Evolutionary conservation across 108 stramenopile genomes (phyloP).

Genomic region (Pelagomonas calceolata): DNA sequence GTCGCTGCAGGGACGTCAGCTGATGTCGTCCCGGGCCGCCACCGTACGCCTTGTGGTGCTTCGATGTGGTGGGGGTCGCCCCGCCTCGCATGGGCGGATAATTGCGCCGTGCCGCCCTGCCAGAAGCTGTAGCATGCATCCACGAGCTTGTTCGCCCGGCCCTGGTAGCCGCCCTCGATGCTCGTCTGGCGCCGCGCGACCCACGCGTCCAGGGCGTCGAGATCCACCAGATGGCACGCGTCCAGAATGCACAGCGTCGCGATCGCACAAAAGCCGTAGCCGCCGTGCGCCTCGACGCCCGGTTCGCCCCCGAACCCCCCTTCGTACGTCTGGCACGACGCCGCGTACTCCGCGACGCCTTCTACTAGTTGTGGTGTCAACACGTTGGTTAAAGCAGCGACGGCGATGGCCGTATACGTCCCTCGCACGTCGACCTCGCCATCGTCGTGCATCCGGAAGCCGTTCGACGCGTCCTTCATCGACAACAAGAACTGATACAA

Average conservation of each 20-base stretch:
- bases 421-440: slow-evolving; percentile 94
- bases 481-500: slow-evolving; percentile 37
- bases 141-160: slow-evolving; percentile 92
- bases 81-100: slow-evolving; percentile 8
- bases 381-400: slow-evolving; percentile 58
- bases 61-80: neutral
- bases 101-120: slow-evolving; percentile 80
- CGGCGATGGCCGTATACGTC: slow-evolving; percentile 71
- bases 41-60: neutral
- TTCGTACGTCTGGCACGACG: slow-evolving; percentile 86
- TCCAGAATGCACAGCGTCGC: slow-evolving; percentile 59
- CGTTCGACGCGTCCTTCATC: slow-evolving; percentile 41
- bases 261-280: slow-evolving; percentile 91
- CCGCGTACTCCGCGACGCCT: slow-evolving; percentile 42
- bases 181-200: slow-evolving; percentile 67
- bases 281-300: slow-evolving; percentile 89
- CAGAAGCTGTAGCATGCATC: slow-evolving; percentile 99
- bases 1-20: neutral
- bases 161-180: slow-evolving; percentile 89
- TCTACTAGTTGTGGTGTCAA: slow-evolving; percentile 37
- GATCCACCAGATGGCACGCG: slow-evolving; percentile 25
- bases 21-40: neutral
- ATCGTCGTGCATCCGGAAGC: slow-evolving; percentile 88
- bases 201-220: slow-evolving; percentile 62
- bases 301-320: slow-evolving; percentile 88